Conservation (phyloP, 2,329 filamentous ascomycete species). For the Calonectria montana region DNA sequence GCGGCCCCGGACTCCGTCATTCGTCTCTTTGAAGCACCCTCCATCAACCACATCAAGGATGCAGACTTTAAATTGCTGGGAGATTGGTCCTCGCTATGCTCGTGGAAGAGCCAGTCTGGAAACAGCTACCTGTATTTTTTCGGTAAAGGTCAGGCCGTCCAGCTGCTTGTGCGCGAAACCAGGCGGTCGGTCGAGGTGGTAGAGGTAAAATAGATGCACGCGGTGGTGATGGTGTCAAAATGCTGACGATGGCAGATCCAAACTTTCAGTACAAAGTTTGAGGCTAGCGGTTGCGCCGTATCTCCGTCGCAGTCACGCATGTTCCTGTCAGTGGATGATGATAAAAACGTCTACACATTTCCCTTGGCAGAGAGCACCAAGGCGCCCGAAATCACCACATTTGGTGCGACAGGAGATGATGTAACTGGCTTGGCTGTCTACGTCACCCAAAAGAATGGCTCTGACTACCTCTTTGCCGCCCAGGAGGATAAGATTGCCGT, state of each 20-base stretch:
- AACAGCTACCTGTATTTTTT: constrained; percentile 59
- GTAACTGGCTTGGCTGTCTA: constrained; percentile 58
- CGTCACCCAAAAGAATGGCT: constrained; percentile 45
- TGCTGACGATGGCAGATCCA: constrained; percentile 49
- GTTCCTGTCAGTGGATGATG: constrained; percentile 54
- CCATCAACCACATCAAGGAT: constrained; percentile 45
- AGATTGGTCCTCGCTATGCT: constrained; percentile 60
- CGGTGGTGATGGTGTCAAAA: background rate
- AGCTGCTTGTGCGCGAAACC: constrained; percentile 50
- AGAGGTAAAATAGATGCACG: constrained; percentile 41
- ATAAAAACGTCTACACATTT: constrained; percentile 52
- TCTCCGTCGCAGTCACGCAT: constrained; percentile 50
- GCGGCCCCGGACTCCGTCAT: constrained; percentile 56
- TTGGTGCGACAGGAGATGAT: constrained; percentile 51
- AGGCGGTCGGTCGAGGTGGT: constrained; percentile 48
- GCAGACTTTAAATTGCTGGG: constrained; percentile 52
- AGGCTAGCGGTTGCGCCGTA: constrained; percentile 56
- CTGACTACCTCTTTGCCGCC: constrained; percentile 56
- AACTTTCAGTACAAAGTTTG: constrained; percentile 54
- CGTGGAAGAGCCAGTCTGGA: constrained; percentile 55
- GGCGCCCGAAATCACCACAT: constrained; percentile 47
- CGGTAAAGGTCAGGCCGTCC: constrained; percentile 53
- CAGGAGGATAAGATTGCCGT: constrained; percentile 51
- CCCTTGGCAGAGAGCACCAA: constrained; percentile 51
- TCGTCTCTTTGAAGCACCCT: constrained; percentile 51